A percentile compares a stretch with the other conserved stretches of the same genome.
phyloP scores from a whole-genome alignment of 2,329 filamentous ascomycete species.

The Diaporthe capsici region DNA sequence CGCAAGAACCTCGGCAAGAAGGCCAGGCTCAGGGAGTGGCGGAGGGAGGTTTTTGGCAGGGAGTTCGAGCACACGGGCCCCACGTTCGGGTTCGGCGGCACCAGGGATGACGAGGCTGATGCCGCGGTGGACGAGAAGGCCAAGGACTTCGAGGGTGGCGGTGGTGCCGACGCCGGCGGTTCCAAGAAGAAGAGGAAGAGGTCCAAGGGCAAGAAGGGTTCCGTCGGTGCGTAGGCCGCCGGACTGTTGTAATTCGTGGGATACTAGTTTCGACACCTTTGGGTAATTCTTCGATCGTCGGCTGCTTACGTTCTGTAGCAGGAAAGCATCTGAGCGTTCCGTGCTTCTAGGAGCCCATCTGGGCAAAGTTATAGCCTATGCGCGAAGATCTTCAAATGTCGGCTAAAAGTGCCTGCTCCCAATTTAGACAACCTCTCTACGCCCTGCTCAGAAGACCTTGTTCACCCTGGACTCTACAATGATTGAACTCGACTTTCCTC shows the following conservation, averaged over 20 bases:
- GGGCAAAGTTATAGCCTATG: neutral
- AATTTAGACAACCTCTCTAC: neutral
- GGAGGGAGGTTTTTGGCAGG: conserved; percentile 72
- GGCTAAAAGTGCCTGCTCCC: neutral
- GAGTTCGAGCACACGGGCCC: conserved; percentile 71
- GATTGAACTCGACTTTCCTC: too few species aligned
- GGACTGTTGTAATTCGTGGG: neutral
- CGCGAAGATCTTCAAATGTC: neutral
- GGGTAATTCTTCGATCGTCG: neutral
- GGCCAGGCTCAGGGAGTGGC: conserved; percentile 89
- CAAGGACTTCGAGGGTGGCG: conserved; percentile 47
- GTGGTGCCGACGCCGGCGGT: conserved; percentile 46
- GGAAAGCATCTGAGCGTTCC: neutral
- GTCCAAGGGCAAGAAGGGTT: conserved; percentile 58
- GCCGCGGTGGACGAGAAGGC: conserved; percentile 50
- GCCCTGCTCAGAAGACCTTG: neutral
- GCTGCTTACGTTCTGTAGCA: neutral
- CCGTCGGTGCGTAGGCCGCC: conserved; percentile 18
- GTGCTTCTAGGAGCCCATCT: neutral
- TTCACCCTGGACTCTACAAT: neutral
- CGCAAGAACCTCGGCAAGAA: conserved; percentile 94
- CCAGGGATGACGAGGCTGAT: conserved; percentile 51
- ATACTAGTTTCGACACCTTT: neutral
- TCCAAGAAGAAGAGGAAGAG: conserved; percentile 67
- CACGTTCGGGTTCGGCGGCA: conserved; percentile 70